Evolutionary conservation across 1,284 basidiomycete genomes (phyloP), one percentile per base, ranked within the genome.

Genomic region (Entoloma clypeatum): DNA sequence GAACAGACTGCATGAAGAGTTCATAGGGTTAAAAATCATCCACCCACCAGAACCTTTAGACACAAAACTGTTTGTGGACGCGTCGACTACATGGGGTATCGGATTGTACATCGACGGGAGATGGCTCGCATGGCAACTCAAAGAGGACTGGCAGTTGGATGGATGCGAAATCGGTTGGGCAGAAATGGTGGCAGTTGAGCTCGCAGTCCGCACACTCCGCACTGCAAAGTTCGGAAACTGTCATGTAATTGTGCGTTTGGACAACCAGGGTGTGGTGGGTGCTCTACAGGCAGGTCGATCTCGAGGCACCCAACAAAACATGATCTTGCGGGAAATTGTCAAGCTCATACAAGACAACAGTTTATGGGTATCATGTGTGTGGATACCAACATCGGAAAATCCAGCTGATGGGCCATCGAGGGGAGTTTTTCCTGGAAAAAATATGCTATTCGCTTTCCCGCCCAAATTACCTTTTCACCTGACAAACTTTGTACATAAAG

Each of bases 161-260:
- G 56, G 2, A 56, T 19, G 33, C 1, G 39, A 41, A 37, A 71
- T 69, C 29, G 57, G 62, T 2, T 72, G 68, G 68, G 67, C 59
- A 1, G 67, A 72, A 45, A 59, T 64, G 30, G 47, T 69, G 0
- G 68, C 63, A 0, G 50, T 70, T 3, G 62, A 71, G 44, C 48
- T 69, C 0, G 19, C 32, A 3, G n/a, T 32, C 8, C 18, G 23
- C 2, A 3, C 32, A 0, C n/a, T 19, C 5, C 16, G 26, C 4
- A 7, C 18, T 6, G 13, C 10, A 10, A 11, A 7, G 7, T 23
- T 7, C n/a, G n/a, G n/a, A 16, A 26, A 36, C 28, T 27, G n/a
- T 13, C 48, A 51, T 13, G 24, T 60, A 22, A 5, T 38, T 7
- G 24, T 57, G 6, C 28, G 37, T n/a, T 55, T 53, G 2, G 55